Evolutionary conservation across 768 basidiomycete species (phyloP).

Genomic region (Stropharia rugosoannulata): DNA sequence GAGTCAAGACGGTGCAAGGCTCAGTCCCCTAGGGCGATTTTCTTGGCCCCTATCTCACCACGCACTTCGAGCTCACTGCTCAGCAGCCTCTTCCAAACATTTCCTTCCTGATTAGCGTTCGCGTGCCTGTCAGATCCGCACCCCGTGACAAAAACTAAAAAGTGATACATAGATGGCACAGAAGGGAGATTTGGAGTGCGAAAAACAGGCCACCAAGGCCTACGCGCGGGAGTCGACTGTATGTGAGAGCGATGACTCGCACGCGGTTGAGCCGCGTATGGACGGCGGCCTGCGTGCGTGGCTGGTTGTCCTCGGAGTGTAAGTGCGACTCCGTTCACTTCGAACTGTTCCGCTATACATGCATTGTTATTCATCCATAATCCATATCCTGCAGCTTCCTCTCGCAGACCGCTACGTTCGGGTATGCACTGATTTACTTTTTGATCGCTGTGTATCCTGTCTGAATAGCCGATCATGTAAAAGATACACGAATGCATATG

Average conservation of each 20-base stretch:
- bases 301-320: constrained; percentile 45
- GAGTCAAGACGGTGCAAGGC: not conserved
- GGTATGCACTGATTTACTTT: constrained; percentile 22
- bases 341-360: too few relatives aligned
- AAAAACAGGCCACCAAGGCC: not conserved
- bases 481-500: constrained; percentile 30
- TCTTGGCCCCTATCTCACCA: not conserved
- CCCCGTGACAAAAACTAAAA: not conserved
- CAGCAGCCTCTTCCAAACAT: too few relatives aligned
- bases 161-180: not conserved
- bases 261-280: constrained; percentile 17
- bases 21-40: too few relatives aligned
- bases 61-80: not conserved
- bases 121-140: too few relatives aligned
- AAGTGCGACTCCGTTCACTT: constrained; percentile 10
- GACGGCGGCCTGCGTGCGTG: constrained; percentile 44
- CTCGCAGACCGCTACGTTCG: constrained; percentile 43
- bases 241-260: constrained; percentile 1
- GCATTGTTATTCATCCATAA: not conserved
- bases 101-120: too few relatives aligned
- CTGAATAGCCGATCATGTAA: not conserved
- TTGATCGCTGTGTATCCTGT: not conserved
- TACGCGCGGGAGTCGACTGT: not conserved
- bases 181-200: not conserved
- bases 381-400: constrained; percentile 31